phyloP scores from a whole-genome alignment of 805 yeast genomes.

The Huiozyma sinensis region DNA sequence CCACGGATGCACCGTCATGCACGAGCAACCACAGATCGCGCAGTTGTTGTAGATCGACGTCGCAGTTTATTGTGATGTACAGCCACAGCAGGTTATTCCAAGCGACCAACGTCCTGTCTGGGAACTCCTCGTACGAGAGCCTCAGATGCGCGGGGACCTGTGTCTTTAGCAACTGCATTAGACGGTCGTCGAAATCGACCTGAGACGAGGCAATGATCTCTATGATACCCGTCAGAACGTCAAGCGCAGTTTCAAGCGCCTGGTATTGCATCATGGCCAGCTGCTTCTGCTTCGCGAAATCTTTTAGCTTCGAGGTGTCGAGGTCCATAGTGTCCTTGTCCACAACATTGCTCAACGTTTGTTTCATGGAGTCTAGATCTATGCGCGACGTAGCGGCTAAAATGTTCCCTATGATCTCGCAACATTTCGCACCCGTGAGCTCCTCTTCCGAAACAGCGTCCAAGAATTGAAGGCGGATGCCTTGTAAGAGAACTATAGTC shows the following conservation, averaged over 20 bases:
- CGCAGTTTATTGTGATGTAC: conserved; percentile 17
- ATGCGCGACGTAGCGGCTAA: conserved; percentile 23
- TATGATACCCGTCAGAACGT: conserved; percentile 62
- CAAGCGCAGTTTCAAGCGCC: conserved; percentile 60
- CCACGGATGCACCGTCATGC: background rate
- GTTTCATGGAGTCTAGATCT: conserved; percentile 26
- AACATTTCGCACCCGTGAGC: conserved; percentile 10
- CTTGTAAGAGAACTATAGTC: conserved; percentile 28
- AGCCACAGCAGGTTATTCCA: conserved; percentile 64
- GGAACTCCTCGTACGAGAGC: conserved; percentile 37
- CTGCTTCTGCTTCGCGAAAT: conserved; percentile 32
- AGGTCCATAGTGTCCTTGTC: conserved; percentile 2
- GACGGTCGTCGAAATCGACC: conserved; percentile 2
- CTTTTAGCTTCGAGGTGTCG: conserved; percentile 24
- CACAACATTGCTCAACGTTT: conserved; percentile 7
- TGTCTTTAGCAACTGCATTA: conserved; percentile 9
- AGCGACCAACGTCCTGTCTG: conserved; percentile 48
- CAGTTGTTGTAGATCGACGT: conserved; percentile 8
- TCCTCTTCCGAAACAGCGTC: conserved; percentile 19
- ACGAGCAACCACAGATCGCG: conserved; percentile 13
- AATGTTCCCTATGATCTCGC: conserved; percentile 16
- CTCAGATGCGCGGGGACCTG: conserved; percentile 30
- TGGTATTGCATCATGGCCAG: conserved; percentile 45
- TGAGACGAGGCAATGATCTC: conserved; percentile 37
- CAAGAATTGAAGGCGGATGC: conserved; percentile 30